Base-by-base conservation (phyloP, 192 early-diverging fungal genomes). In the Backusella australiensis region DNA sequence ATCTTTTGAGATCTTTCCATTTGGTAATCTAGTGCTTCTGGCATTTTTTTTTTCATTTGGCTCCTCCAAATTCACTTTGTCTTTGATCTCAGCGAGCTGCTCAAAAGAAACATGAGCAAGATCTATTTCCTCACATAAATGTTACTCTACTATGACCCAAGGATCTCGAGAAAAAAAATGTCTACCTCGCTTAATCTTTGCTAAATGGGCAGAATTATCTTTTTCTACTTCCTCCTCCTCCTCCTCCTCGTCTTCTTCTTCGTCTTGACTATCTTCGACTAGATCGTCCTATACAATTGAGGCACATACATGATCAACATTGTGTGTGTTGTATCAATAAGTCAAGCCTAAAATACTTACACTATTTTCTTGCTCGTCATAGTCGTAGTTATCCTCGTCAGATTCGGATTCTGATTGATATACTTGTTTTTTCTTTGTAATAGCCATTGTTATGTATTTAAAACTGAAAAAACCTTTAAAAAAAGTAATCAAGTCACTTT, bases 21-120 rank as follows among this genome's bases (percentile, higher is more conserved):
- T 86, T 69, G 68, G 80, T 76, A 21, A 72, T 69, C 26, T 69
- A 53, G 34, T 80, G 68, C 76, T 39, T 73, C 76, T 81, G 49
- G 81, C 80, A 1, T 84, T 76, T 38, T 80, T 78, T 15, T 85
- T 81, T 69, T 85, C 74, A 71, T 88, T 88, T 56, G 92, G 91
- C 41, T 86, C 88, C 68, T 92, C 90, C 75, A 84, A 84, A 17
- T 90, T 91, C 69, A 94, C 79, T 71, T 92, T 92, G 72, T 89
- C 80, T 83, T 95, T 92, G 32, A 95, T 90, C 65, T 93, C 90
- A 66, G 93, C 86, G 29, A 95, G 79, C 73, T 95, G 89, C 75
- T 90, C 91, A 78, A 96, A 96, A 8, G 94, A 89, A 19, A 95
- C 89, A 63, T 93, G 90, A 6, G 93, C 91, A 5, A 96, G 87